Evolutionary conservation across 164 flowering plant genomes (phyloP), one percentile per base, ranked within the genome.

Genomic region (Dillenia suffruticosa): DNA sequence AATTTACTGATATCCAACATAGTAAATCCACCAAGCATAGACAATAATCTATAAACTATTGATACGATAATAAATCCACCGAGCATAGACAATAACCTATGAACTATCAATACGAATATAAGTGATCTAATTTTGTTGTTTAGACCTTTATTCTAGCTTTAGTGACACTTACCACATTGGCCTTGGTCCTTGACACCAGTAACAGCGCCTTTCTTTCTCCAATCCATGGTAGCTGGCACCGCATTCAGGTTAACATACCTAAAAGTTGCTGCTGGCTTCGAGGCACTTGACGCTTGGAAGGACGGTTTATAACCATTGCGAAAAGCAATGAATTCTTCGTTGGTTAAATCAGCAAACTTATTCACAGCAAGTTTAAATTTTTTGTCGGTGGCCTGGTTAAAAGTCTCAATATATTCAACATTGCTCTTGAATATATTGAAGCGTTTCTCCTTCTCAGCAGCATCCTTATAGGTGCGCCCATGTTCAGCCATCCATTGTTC

Each of bases 191-290:
- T 67, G 11, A 67, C 24, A n/a, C 55, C 61, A 5, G 70, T 67
- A 11, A 67, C 70, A 8, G 70, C 66, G 9, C 70, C 70, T 67
- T 67, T 67, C 26, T 32, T 55, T 44, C 70, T 67, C 70, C 70
- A 67, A 26, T 67, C 70, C 55, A 67, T 15, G 26, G 32, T 40
- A n/a, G 59, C 51, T 4, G 72, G 72, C 44, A 68, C 50, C 2
- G 10, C 65, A 4, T 64, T 61, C 2, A 67, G 53, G 44, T 52
- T 66, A 12, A 5, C 63, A 22, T 52, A 66, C 57, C 12, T 45
- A 44, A 66, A 59, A 26, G 69, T n/a, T 9, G 40, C 40, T 26
- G 40, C 40, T 26, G 40, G 40, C 40, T 26, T 26, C 5, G 40
- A 26, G 40, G 40, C 40, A 2, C 40, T 3, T 1, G 40, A 26